A percentile compares a stretch with the other conserved stretches of the same genome.
Conservation (phyloP, 805 yeast species). For the Saturnispora mendoncae region DNA sequence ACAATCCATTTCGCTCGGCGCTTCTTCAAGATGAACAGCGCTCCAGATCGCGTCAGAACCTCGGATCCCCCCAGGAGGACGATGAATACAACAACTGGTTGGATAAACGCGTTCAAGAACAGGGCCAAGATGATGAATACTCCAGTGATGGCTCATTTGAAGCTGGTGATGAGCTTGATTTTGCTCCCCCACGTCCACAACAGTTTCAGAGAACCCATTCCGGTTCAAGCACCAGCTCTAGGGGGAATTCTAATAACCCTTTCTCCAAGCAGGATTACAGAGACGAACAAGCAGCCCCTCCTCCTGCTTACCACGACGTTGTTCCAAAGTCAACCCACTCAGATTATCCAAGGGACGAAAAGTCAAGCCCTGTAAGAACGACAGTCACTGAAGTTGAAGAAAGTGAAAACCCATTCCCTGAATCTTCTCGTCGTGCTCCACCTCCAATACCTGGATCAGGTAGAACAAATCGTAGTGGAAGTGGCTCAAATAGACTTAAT, state of each 20-base stretch:
- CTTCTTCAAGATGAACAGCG: slow-evolving; percentile 26
- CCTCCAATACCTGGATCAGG: slow-evolving; percentile 12
- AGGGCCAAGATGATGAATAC: slow-evolving; percentile 28
- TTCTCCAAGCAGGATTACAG: slow-evolving; percentile 9
- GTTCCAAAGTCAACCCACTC: slow-evolving; percentile 33
- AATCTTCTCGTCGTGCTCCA: slow-evolving; percentile 13
- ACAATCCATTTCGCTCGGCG: slow-evolving; percentile 64
- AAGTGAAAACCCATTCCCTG: slow-evolving; percentile 24
- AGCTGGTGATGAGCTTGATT: slow-evolving; percentile 18
- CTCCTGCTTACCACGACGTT: slow-evolving; percentile 67
- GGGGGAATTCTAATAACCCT: slow-evolving; percentile 12
- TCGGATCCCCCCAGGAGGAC: slow-evolving; percentile 16
- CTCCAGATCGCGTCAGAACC: slow-evolving; percentile 12
- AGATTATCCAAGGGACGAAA: slow-evolving; percentile 33
- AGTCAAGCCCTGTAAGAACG: slow-evolving; percentile 45
- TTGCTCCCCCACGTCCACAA: neutral
- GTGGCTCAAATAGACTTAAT: slow-evolving; percentile 4
- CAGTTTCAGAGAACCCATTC: neutral
- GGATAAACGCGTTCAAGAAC: slow-evolving; percentile 23
- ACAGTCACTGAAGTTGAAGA: slow-evolving; percentile 19
- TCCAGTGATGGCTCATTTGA: slow-evolving; percentile 32
- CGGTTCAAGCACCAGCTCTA: slow-evolving; percentile 10
- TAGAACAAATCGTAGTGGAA: neutral
- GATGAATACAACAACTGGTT: slow-evolving; percentile 54
- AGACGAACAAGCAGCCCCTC: slow-evolving; percentile 33